Conservation (phyloP, 805 yeast species). For the Jamesozyma lodderae region DNA sequence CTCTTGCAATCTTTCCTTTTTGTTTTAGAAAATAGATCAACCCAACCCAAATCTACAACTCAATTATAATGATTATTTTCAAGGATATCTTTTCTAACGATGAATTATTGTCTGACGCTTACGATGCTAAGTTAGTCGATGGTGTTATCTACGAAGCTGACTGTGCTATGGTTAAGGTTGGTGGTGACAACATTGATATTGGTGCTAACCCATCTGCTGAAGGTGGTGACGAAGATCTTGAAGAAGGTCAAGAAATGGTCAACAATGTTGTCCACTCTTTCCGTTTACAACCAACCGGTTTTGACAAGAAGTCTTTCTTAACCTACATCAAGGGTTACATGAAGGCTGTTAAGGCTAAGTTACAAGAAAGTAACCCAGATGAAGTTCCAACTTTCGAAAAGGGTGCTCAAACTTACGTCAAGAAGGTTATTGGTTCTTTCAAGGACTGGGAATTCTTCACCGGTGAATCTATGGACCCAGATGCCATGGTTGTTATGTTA, state of each 20-base stretch:
- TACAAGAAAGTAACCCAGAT: constrained; percentile 86
- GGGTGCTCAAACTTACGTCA: constrained; percentile 94
- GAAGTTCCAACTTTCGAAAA: constrained; percentile 83
- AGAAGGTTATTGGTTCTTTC: constrained; percentile 92
- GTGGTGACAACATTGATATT: constrained; percentile 90
- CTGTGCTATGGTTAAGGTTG: constrained; percentile 85
- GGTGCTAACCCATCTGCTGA: constrained; percentile 99
- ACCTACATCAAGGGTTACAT: constrained; percentile 98
- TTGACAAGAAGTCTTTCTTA: constrained; percentile 97
- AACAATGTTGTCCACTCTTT: constrained; percentile 98
- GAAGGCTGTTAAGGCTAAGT: constrained; percentile 88
- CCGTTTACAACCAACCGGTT: constrained; percentile 91
- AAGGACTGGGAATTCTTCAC: constrained; percentile 99
- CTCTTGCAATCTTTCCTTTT: no score
- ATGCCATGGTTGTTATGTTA: constrained; percentile 93
- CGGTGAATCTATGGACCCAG: constrained; percentile 99
- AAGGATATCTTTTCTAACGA: constrained; percentile 87
- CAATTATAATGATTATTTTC: constrained; percentile 31
- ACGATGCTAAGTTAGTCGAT: constrained; percentile 79
- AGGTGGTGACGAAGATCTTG: constrained; percentile 75
- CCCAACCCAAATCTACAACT: no score
- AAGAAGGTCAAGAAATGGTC: constrained; percentile 81
- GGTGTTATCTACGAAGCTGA: constrained; percentile 93
- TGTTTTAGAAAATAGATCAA: no score
- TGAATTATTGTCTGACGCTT: constrained; percentile 96